phyloP scores from a whole-genome alignment of 1,139 yeast species.

The Debaryomycetaceae sp. region DNA sequence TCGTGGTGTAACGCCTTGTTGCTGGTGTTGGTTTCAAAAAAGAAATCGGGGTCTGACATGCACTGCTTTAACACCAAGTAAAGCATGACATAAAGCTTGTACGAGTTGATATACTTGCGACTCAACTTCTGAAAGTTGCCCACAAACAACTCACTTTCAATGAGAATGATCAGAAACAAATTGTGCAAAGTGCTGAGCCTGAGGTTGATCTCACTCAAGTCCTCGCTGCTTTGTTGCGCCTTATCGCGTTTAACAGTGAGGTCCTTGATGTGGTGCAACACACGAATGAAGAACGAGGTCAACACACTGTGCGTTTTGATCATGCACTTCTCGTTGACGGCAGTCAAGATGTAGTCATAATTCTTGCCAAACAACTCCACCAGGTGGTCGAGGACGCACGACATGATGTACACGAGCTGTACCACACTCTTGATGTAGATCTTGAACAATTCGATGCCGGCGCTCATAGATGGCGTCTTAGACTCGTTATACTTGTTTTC shows the following conservation, averaged over 20 bases:
- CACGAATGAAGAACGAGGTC: conserved; percentile 38
- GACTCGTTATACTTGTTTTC: conserved; percentile 31
- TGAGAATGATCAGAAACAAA: conserved; percentile 31
- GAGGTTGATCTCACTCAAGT: conserved; percentile 15
- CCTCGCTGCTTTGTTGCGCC: conserved; percentile 4
- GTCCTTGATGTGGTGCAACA: conserved; percentile 37
- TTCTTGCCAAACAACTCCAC: conserved; percentile 41
- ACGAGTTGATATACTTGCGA: conserved; percentile 36
- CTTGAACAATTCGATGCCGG: conserved; percentile 43
- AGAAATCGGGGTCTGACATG: conserved; percentile 37
- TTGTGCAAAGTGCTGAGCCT: conserved; percentile 33
- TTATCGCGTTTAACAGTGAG: conserved; percentile 21
- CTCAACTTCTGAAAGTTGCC: conserved; percentile 41
- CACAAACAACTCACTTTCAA: conserved; percentile 43
- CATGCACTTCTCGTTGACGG: conserved; percentile 40
- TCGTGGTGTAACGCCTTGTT: conserved; percentile 29
- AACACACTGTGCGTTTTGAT: conserved; percentile 40
- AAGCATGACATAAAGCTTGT: conserved; percentile 40
- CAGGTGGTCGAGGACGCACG: conserved; percentile 41
- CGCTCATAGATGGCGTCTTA: conserved; percentile 30
- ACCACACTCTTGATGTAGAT: conserved; percentile 41
- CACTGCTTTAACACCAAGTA: conserved; percentile 41
- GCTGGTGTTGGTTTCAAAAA: conserved; percentile 29
- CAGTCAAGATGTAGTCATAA: conserved; percentile 37
- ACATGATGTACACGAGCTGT: conserved; percentile 43